These are phyloP conservation scores for Amphichorda felina DNA, from an alignment of 2,329 filamentous ascomycete genomes.

Conservation along the genomic window DNA sequence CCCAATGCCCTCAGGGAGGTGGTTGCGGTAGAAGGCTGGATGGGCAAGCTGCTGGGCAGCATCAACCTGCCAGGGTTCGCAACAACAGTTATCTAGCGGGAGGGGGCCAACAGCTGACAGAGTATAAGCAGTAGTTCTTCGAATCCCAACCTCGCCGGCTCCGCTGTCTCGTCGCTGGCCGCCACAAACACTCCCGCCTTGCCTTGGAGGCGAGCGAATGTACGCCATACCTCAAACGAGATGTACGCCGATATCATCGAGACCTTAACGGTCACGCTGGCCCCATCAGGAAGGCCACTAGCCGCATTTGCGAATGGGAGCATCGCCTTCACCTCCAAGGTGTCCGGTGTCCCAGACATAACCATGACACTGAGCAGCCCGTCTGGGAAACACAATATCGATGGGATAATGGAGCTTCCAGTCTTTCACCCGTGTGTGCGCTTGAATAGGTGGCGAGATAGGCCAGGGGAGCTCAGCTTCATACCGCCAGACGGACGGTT, in stretches of 20 bases:
- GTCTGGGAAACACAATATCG: slow-evolving; percentile 67
- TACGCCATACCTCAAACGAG: slow-evolving; percentile 93
- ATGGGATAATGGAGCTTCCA: slow-evolving; percentile 67
- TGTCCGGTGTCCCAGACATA: slow-evolving; percentile 91
- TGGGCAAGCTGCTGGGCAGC: slow-evolving; percentile 79
- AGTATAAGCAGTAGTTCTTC: slow-evolving; percentile 24
- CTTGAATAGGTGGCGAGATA: slow-evolving; percentile 78
- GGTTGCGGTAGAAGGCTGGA: slow-evolving; percentile 81
- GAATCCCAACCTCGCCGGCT: slow-evolving; percentile 22
- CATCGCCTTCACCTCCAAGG: slow-evolving; percentile 88
- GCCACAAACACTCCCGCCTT: slow-evolving; percentile 43
- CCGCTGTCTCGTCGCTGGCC: slow-evolving; percentile 25
- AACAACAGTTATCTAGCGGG: not conserved
- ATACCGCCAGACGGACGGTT: slow-evolving; percentile 92
- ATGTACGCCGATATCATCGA: slow-evolving; percentile 95
- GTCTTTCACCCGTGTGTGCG: slow-evolving; percentile 96
- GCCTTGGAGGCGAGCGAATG: slow-evolving; percentile 84
- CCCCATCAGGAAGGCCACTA: slow-evolving; percentile 79
- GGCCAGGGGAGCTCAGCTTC: slow-evolving; percentile 87
- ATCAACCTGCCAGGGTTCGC: slow-evolving; percentile 66
- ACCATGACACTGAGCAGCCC: slow-evolving; percentile 67
- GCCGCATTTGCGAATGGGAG: slow-evolving; percentile 83
- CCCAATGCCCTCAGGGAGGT: slow-evolving; percentile 84
- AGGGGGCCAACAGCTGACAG: slow-evolving; percentile 1
- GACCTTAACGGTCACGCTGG: slow-evolving; percentile 74